phyloP scores from a whole-genome alignment of 306 rosid species.

The Adenanthera pavonina region DNA sequence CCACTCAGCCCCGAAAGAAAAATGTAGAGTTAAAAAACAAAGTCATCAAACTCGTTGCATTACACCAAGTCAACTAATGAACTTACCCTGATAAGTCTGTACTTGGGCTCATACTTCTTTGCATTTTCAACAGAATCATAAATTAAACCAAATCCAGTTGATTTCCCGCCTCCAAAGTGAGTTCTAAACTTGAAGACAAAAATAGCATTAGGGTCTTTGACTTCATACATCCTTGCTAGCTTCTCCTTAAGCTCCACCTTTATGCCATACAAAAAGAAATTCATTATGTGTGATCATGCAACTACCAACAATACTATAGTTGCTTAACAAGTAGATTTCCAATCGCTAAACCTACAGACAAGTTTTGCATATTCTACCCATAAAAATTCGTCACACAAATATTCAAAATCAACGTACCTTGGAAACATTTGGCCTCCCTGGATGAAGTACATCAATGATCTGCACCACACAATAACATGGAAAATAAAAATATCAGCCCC shows the following conservation, averaged over 20 bases:
- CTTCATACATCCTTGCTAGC: constrained; percentile 74
- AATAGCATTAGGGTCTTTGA: constrained; percentile 78
- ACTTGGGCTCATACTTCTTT: constrained; percentile 91
- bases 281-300: neutral
- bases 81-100: constrained; percentile 94
- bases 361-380: neutral
- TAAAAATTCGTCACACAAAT: neutral
- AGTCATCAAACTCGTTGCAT: neutral
- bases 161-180: constrained; percentile 96
- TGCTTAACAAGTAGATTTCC: neutral
- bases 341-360: neutral
- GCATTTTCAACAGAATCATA: constrained; percentile 93
- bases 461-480: constrained; percentile 30
- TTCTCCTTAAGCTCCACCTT: constrained; percentile 97
- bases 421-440: constrained; percentile 92
- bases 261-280: neutral
- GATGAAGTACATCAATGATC: constrained; percentile 90
- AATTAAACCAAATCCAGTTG: constrained; percentile 92
- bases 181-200: constrained; percentile 92
- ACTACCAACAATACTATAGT: neutral
- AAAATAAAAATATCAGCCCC: neutral
- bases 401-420: constrained; percentile 50
- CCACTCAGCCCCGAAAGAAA: neutral
- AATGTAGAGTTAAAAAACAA: neutral
- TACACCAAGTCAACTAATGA: neutral